phyloP scores from a whole-genome alignment of 306 rosid species.

The Urtica urens region DNA sequence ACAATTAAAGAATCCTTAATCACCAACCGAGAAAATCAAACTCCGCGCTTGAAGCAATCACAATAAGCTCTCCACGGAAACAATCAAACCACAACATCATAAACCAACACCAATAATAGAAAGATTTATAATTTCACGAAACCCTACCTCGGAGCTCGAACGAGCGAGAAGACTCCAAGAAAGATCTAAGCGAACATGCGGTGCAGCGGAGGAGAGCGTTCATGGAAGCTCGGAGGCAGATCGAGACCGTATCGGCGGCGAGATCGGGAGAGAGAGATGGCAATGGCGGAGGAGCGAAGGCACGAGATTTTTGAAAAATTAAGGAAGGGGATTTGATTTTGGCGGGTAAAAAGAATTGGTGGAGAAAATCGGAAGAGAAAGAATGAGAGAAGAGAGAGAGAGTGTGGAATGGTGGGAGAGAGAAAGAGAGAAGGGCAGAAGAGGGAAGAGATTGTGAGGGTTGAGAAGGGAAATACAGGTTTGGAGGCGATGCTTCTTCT shows the following conservation, averaged over 20 bases:
- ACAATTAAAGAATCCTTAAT: slow-evolving; percentile 1
- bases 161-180: slow-evolving; percentile 3
- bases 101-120: neutral
- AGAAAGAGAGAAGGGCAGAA: slow-evolving; percentile 54
- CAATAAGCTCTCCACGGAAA: neutral
- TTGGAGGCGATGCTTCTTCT: slow-evolving; percentile 26
- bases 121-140: slow-evolving; percentile 15
- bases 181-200: neutral
- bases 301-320: slow-evolving; percentile 39
- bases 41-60: neutral
- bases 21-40: neutral
- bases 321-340: slow-evolving; percentile 25
- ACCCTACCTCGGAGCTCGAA: slow-evolving; percentile 10
- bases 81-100: neutral
- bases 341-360: slow-evolving; percentile 52
- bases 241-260: slow-evolving; percentile 20
- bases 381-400: slow-evolving; percentile 38
- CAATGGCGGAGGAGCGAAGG: neutral
- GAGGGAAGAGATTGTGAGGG: slow-evolving; percentile 40
- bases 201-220: slow-evolving; percentile 12
- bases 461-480: slow-evolving; percentile 69
- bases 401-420: slow-evolving; percentile 62
- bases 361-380: slow-evolving; percentile 61
- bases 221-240: slow-evolving; percentile 2
- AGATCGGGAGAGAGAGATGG: slow-evolving; percentile 1